Evolutionary conservation across 208 protist genomes (phyloP).

Genomic region (Jaenimonas drosophilae): DNA sequence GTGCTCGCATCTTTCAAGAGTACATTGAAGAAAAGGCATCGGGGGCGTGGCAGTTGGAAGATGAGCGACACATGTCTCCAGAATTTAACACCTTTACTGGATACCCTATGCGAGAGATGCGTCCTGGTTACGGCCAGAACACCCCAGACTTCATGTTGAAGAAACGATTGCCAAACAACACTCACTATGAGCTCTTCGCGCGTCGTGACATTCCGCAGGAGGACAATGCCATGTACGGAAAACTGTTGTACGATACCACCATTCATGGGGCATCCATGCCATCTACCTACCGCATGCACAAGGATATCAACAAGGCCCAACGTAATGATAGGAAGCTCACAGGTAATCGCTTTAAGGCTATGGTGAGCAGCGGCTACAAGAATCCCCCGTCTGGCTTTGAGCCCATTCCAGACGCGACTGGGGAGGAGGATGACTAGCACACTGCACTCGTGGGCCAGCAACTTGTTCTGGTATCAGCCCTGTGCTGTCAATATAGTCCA

Average conservation of each 20-base stretch:
- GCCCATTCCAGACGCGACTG: slow-evolving; percentile 63
- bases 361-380: slow-evolving; percentile 67
- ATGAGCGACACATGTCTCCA: slow-evolving; percentile 84
- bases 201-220: slow-evolving; percentile 82
- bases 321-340: slow-evolving; percentile 86
- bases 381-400: slow-evolving; percentile 75
- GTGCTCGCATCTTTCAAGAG: slow-evolving; percentile 83
- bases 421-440: slow-evolving; percentile 61
- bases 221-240: slow-evolving; percentile 88
- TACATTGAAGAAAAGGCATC: slow-evolving; percentile 86
- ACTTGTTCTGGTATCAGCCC: too few relatives aligned
- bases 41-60: slow-evolving; percentile 84
- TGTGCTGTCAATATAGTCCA: too few relatives aligned
- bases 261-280: slow-evolving; percentile 82
- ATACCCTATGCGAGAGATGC: slow-evolving; percentile 78
- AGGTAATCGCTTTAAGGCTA: slow-evolving; percentile 77
- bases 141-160: slow-evolving; percentile 84
- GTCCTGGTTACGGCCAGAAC: slow-evolving; percentile 80
- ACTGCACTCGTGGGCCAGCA: too few relatives aligned
- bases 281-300: slow-evolving; percentile 84
- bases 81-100: slow-evolving; percentile 87
- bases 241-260: slow-evolving; percentile 80
- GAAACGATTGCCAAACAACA: slow-evolving; percentile 84
- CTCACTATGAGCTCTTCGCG: slow-evolving; percentile 84
- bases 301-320: slow-evolving; percentile 87